Conservation (phyloP, 2,329 filamentous ascomycete genomes). For the Colletotrichum sp. region DNA sequence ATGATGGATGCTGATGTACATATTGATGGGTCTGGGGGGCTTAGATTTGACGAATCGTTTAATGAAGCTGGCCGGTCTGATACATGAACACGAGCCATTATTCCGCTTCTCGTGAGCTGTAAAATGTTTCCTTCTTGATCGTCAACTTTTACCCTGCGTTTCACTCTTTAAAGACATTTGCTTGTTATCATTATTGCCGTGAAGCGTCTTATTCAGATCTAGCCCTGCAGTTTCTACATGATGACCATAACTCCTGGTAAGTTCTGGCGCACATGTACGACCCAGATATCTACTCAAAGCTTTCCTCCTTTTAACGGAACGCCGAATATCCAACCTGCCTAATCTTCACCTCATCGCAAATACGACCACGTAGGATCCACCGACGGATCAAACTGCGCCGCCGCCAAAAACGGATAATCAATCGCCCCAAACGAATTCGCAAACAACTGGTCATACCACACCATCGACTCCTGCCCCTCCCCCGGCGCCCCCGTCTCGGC, state of each 20-base stretch:
- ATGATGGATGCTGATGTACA: neutral
- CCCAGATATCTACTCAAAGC: neutral
- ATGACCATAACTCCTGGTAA: neutral
- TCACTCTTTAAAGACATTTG: neutral
- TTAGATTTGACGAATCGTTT: neutral
- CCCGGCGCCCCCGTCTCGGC: neutral
- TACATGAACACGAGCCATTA: neutral
- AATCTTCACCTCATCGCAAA: constrained; percentile 18
- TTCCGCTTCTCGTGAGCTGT: neutral
- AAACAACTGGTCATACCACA: constrained; percentile 39
- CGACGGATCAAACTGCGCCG: constrained; percentile 35
- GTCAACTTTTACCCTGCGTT: neutral
- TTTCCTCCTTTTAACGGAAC: neutral
- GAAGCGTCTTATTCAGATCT: neutral
- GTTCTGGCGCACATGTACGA: no score
- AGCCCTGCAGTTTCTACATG: no score
- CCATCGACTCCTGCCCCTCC: constrained; percentile 38
- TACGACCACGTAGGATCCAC: constrained; percentile 37
- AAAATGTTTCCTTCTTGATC: neutral
- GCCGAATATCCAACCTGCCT: neutral
- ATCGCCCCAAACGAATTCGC: constrained; percentile 37
- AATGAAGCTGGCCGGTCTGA: neutral
- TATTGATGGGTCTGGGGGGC: neutral
- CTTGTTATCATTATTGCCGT: no score
- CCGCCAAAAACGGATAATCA: constrained; percentile 35